These are phyloP conservation scores for Moniliella sp. DNA, from an alignment of 1,284 basidiomycete genomes.

Conservation along the genomic window DNA sequence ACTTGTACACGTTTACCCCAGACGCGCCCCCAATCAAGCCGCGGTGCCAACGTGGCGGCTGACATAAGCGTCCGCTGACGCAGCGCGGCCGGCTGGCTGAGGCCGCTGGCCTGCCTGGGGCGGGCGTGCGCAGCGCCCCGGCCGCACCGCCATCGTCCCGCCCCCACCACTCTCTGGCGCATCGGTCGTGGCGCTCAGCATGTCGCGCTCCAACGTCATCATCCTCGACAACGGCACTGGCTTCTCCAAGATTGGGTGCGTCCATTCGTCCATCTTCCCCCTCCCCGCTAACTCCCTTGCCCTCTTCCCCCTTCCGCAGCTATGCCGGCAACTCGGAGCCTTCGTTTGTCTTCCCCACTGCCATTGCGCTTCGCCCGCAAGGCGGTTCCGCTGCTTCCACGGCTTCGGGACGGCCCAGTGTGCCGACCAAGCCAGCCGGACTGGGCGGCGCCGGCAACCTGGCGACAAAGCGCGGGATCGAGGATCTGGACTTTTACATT, in stretches of 20 bases:
- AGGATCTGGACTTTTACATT: slow-evolving; percentile 98
- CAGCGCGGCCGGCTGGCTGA: too few relatives aligned
- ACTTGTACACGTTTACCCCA: too few relatives aligned
- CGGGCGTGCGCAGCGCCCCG: too few relatives aligned
- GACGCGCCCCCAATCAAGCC: too few relatives aligned
- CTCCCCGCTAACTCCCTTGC: neutral
- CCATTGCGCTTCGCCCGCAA: slow-evolving; percentile 27
- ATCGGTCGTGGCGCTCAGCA: too few relatives aligned
- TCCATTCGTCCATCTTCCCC: slow-evolving; percentile 6
- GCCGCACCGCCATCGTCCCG: too few relatives aligned
- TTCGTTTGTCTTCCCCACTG: slow-evolving; percentile 45
- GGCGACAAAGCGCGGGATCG: slow-evolving; percentile 86
- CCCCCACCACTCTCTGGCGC: too few relatives aligned
- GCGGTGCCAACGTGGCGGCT: too few relatives aligned
- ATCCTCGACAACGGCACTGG: slow-evolving; percentile 92
- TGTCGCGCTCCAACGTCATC: slow-evolving; percentile 33
- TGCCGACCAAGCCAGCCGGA: slow-evolving; percentile 53
- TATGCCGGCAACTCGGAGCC: slow-evolving; percentile 98
- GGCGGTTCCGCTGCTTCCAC: slow-evolving; percentile 4
- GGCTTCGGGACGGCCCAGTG: slow-evolving; percentile 45
- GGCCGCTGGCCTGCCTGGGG: too few relatives aligned
- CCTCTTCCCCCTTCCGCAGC: too few relatives aligned
- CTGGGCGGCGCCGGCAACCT: slow-evolving; percentile 37
- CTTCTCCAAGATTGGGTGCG: slow-evolving; percentile 90
- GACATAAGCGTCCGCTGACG: too few relatives aligned